Evolutionary conservation across 768 basidiomycete genomes (phyloP).

Genomic region (Lentinula edodes): DNA sequence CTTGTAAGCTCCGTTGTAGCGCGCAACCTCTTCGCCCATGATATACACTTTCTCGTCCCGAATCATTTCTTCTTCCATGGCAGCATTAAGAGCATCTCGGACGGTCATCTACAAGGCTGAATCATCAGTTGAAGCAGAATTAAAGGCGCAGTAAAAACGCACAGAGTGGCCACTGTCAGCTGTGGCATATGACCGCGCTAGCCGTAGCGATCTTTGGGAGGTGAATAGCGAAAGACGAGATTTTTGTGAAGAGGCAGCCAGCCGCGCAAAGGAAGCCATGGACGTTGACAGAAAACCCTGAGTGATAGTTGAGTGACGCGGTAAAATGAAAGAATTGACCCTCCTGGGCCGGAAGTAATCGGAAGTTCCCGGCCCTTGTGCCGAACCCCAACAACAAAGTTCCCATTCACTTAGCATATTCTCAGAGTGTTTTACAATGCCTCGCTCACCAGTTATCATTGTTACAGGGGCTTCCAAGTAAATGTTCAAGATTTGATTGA

Average conservation of each 20-base stretch:
- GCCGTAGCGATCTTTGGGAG: conserved; percentile 32
- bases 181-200: conserved; percentile 60
- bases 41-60: conserved; percentile 94
- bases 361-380: not conserved
- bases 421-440: not conserved
- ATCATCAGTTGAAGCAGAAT: conserved; percentile 13
- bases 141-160: conserved; percentile 22
- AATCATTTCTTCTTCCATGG: conserved; percentile 99
- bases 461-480: conserved; percentile 87
- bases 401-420: no score
- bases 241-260: conserved; percentile 42
- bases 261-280: conserved; percentile 39
- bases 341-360: not conserved
- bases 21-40: conserved; percentile 95
- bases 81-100: conserved; percentile 93
- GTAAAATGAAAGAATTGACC: no score
- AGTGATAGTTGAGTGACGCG: not conserved
- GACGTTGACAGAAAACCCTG: conserved; percentile 12
- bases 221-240: conserved; percentile 38
- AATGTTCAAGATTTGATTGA: not conserved
- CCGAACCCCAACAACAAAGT: not conserved
- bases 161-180: conserved; percentile 42
- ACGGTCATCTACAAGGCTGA: conserved; percentile 77
- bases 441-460: conserved; percentile 50
- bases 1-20: conserved; percentile 98